A percentile compares a stretch with the other conserved stretches of the same genome.
These are phyloP conservation scores for Microstroma glucosiphilum DNA, from an alignment of 1,284 basidiomycete genomes.

Conservation along the genomic window DNA sequence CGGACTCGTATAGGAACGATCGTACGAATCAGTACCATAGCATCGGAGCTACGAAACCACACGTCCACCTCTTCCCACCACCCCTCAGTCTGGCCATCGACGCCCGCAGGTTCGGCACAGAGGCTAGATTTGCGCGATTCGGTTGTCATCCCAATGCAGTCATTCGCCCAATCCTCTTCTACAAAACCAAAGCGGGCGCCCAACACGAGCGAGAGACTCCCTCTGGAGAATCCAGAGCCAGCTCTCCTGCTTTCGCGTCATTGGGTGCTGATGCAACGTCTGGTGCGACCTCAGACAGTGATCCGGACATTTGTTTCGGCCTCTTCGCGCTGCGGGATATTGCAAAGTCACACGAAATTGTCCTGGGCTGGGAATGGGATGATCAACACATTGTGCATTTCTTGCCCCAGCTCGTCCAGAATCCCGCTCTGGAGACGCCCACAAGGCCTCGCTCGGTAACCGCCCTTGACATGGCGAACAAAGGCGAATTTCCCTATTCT, in stretches of 20 bases:
- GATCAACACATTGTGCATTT: slow-evolving; percentile 80
- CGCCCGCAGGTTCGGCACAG: slow-evolving; percentile 68
- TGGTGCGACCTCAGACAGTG: slow-evolving; percentile 40
- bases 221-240: background rate
- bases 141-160: slow-evolving; percentile 87
- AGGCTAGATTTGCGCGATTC: slow-evolving; percentile 69
- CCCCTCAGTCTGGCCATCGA: slow-evolving; percentile 78
- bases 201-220: background rate
- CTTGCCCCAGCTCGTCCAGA: slow-evolving; percentile 65
- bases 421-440: slow-evolving; percentile 31
- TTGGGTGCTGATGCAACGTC: background rate
- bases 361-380: slow-evolving; percentile 94
- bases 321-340: slow-evolving; percentile 76
- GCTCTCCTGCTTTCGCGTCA: background rate
- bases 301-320: slow-evolving; percentile 65
- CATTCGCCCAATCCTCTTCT: slow-evolving; percentile 67
- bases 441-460: slow-evolving; percentile 14
- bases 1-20: slow-evolving; percentile 51
- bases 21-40: slow-evolving; percentile 57
- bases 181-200: background rate
- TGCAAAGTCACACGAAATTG: slow-evolving; percentile 74
- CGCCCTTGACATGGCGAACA: slow-evolving; percentile 22
- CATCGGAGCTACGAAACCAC: slow-evolving; percentile 58
- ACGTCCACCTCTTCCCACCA: slow-evolving; percentile 72
- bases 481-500: slow-evolving; percentile 46